These are phyloP conservation scores for Aplosporella prunicola DNA, from an alignment of 2,329 filamentous ascomycete genomes.

Conservation along the genomic window DNA sequence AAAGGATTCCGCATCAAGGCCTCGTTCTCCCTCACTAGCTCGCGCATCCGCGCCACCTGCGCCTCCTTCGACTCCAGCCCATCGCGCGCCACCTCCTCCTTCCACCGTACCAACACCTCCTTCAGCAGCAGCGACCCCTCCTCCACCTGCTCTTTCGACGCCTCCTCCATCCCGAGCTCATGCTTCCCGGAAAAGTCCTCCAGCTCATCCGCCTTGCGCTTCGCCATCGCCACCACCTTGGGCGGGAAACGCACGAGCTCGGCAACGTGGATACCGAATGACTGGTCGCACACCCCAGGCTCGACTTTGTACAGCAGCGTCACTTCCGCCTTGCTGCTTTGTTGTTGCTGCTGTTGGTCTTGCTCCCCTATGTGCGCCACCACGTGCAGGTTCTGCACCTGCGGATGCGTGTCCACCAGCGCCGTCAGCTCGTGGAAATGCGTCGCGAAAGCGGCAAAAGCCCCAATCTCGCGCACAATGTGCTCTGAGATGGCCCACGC, in stretches of 20 bases:
- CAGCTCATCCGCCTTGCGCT: constrained; percentile 93
- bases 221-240: constrained; percentile 99
- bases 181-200: constrained; percentile 87
- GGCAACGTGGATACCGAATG: constrained; percentile 95
- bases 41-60: constrained; percentile 68
- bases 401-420: constrained; percentile 72
- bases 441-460: constrained; percentile 90
- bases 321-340: constrained; percentile 55
- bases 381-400: constrained; percentile 89
- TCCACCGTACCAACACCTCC: constrained; percentile 75
- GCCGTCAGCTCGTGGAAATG: constrained; percentile 98
- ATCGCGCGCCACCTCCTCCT: constrained; percentile 58
- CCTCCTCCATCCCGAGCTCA: constrained; percentile 34
- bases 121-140: constrained; percentile 81
- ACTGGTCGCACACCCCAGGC: constrained; percentile 91
- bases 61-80: constrained; percentile 51
- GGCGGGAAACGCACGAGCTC: constrained; percentile 93
- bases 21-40: constrained; percentile 64
- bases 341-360: constrained; percentile 26
- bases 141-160: constrained; percentile 75
- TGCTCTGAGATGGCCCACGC: constrained; percentile 98
- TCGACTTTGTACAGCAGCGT: constrained; percentile 96
- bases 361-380: constrained; percentile 73
- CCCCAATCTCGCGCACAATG: constrained; percentile 89
- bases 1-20: constrained; percentile 55